A percentile compares a stretch with the other conserved stretches of the same genome.
Conservation (phyloP, 176 grass and related monocot genomes). For the Oropetium thomaeum region DNA sequence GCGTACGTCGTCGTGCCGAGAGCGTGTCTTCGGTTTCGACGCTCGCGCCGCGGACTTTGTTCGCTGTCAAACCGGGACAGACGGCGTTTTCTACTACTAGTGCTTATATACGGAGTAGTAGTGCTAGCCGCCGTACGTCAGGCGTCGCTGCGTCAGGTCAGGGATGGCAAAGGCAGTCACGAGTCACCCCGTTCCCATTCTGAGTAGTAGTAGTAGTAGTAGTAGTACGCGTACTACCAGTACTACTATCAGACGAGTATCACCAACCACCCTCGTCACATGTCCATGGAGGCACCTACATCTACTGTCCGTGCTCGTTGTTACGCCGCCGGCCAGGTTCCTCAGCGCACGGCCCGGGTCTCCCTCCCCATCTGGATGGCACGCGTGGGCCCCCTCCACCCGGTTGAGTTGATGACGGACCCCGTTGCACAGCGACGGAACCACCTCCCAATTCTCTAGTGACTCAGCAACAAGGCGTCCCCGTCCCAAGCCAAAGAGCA, state of each 20-base stretch:
- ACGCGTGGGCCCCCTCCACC: neutral
- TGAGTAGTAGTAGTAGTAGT: too few species aligned
- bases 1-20: too few species aligned
- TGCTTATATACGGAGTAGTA: too few species aligned
- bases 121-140: too few species aligned
- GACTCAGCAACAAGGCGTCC: too few species aligned
- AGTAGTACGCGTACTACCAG: too few species aligned
- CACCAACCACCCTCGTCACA: neutral
- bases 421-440: slow-evolving; percentile 44
- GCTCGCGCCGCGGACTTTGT: neutral
- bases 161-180: too few species aligned
- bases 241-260: too few species aligned
- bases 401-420: neutral
- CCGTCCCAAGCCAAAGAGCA: too few species aligned
- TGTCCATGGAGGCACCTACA: slow-evolving; percentile 4
- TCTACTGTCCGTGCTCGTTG: neutral
- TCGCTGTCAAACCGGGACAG: neutral
- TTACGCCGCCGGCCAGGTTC: neutral
- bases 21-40: neutral
- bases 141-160: too few species aligned
- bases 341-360: neutral
- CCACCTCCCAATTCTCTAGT: slow-evolving; percentile 46
- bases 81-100: too few species aligned
- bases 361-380: neutral
- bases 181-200: too few species aligned